Evolutionary conservation across 257 asterid species (phyloP), one percentile per base, ranked within the genome.

Genomic region (Rubia yunnanensis): DNA sequence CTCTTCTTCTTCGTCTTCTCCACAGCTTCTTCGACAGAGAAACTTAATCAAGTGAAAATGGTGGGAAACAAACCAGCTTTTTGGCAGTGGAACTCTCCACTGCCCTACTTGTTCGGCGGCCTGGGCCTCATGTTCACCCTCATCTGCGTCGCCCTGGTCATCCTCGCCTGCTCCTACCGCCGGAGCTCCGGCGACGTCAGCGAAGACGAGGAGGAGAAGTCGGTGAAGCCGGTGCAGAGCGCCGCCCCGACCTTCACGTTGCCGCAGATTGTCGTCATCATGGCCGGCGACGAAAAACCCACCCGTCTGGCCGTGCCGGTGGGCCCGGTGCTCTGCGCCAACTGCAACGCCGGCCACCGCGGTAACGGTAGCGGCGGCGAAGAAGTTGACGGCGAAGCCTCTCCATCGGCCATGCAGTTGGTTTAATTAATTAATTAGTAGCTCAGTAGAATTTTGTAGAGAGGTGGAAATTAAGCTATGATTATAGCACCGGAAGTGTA

Each of bases 271-370:
- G 81, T 87, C 22, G 95, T 85, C 57, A 74, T 87, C 61, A 82
- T 90, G 95, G 90, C 97, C 72, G 97, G 97, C 2, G 87, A 77
- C 15, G 83, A 84, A 1, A 87, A 87, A 27, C 95, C 97, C 1
- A 71, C 88, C 0, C 88, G 70, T 35, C 72, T 87, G 60, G 95
- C 94, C 0, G 54, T 85, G n/a, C 94, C 95, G 3, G 60, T 3
- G 18, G 36, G 11, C 8, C 10, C 39, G 27, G 22, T 14, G 5
- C n/a, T 44, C 52, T 44, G 52, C 52, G n/a, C 52, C 5, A 44
- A 44, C 9, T 44, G 52, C 52, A 44, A 15, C 52, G 34, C 28
- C 59, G 30, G 28, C 32, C 59, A 23, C 30, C 6, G 4, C 30
- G 4, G 4, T 13, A 30, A 10, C 31, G 15, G 17, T 26, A 26